A percentile compares a stretch with the other conserved stretches of the same genome.
Evolutionary conservation across 345 rosid species (phyloP).

Genomic region (Conringia planisiliqua): DNA sequence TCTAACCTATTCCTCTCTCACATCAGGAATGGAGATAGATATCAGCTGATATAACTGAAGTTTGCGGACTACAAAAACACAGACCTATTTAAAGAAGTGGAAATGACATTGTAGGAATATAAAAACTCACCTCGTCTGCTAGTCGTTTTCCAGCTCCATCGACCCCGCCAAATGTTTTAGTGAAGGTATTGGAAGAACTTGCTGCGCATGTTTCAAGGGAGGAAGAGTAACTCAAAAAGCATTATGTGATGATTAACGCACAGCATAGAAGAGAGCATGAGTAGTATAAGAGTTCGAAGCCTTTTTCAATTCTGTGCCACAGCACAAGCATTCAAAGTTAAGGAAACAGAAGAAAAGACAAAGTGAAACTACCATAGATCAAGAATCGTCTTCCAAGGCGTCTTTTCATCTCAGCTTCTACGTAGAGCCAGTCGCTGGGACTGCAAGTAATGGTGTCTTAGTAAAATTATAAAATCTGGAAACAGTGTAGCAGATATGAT

Average conservation of each 20-base stretch:
- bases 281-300: not conserved
- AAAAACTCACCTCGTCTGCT: conserved; percentile 79
- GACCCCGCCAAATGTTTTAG: conserved; percentile 81
- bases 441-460: conserved; percentile 46
- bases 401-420: conserved; percentile 88
- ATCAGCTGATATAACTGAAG: not conserved
- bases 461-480: not conserved
- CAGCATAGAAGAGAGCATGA: not conserved
- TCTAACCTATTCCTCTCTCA: conserved; percentile 48
- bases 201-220: conserved; percentile 48
- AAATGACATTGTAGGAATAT: conserved; percentile 2
- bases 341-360: not conserved
- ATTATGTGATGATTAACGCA: not conserved
- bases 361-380: conserved; percentile 58
- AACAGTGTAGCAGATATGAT: not conserved
- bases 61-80: not conserved
- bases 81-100: not conserved
- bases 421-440: conserved; percentile 93
- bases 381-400: conserved; percentile 84
- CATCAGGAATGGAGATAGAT: not conserved
- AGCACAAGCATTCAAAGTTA: not conserved
- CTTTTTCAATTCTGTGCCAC: not conserved
- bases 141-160: conserved; percentile 95
- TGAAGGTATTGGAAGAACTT: conserved; percentile 75
- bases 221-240: not conserved